Evolutionary conservation across 352 stramenopile genomes (phyloP).

Genomic region (Pelagophyceae sp.): DNA sequence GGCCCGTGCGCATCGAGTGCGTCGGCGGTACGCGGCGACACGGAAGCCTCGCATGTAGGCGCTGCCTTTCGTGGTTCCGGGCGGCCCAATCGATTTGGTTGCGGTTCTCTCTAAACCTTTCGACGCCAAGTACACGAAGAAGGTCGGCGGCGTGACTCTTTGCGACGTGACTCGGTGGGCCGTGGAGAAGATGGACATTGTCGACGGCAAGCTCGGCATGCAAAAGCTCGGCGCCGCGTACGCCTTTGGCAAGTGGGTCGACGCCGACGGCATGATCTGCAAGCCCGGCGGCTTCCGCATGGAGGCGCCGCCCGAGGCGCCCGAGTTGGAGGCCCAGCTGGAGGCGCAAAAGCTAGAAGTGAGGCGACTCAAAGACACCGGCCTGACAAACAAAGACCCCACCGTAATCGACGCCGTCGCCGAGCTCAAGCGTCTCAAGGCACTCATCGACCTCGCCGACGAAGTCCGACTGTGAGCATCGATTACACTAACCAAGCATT

Average conservation of each 20-base stretch:
- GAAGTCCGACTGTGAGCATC: too few species aligned
- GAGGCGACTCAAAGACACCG: slow-evolving; percentile 25
- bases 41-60: too few species aligned
- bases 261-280: slow-evolving; percentile 22
- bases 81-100: slow-evolving; percentile 15
- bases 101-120: slow-evolving; percentile 15
- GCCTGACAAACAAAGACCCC: slow-evolving; percentile 26
- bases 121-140: slow-evolving; percentile 24
- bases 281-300: slow-evolving; percentile 13
- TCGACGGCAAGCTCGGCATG: slow-evolving; percentile 21
- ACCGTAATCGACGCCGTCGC: slow-evolving; percentile 23
- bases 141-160: slow-evolving; percentile 21
- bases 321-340: slow-evolving; percentile 20
- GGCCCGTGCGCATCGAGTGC: too few species aligned
- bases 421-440: slow-evolving; percentile 22
- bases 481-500: neutral
- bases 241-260: slow-evolving; percentile 20
- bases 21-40: too few species aligned
- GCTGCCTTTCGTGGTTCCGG: too few species aligned
- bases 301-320: neutral
- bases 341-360: slow-evolving; percentile 8
- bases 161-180: slow-evolving; percentile 17
- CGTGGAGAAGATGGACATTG: slow-evolving; percentile 16
- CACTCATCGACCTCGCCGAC: neutral
- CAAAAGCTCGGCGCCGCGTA: slow-evolving; percentile 21